Base-by-base conservation (phyloP, 305 asterid species). In the Rubia tinctorum region DNA sequence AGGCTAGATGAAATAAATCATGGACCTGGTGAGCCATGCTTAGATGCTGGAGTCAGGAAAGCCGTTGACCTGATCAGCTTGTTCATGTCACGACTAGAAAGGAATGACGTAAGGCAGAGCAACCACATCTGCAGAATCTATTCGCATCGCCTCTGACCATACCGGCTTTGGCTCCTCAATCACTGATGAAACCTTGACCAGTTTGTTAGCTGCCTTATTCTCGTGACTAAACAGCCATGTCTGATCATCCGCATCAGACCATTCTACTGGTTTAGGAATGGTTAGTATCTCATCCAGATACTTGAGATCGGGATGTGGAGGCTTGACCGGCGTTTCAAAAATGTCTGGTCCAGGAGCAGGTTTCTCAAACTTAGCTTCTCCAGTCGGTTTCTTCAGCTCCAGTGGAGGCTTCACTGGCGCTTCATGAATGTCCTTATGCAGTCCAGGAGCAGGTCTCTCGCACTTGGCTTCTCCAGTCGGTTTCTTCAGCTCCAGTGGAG, bases 51-150 rank as follows among this genome's bases (percentile, higher is more conserved):
- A 34, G 39, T 34, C 39, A 34, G 39, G 39, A 76, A 27, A 27
- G 30, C 30, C 30, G 2, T 27, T 27, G 2, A 27, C 2, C 30
- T 27, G 30, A 27, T 27, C 30, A 27, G 30, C 30, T 27, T 27
- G 30, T 27, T 27, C 30, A 27, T 27, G 30, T 27, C 30, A 27
- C 30, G 39, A 76, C 79, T 86, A 88, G 77, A 79, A 88, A 51
- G 86, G 90, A 76, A 85, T 78, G 73, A 86, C 92, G 62, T 84
- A 86, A 1, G 92, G 92, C 79, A 88, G 66, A 4, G 85, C 90
- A 34, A 64, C 77, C 17, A 84, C 68, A 76, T 84, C 87, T 27
- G 81, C 85, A 67, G 83, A 71, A 65, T 82, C 78, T 68, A 86
- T 20, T 6, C 27, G 77, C 73, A 88, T 40, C 8, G 90, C 85